Evolutionary conservation across 2,329 filamentous ascomycete genomes (phyloP), one percentile per base, ranked within the genome.

Genomic region (Colletotrichum spaethianum): DNA sequence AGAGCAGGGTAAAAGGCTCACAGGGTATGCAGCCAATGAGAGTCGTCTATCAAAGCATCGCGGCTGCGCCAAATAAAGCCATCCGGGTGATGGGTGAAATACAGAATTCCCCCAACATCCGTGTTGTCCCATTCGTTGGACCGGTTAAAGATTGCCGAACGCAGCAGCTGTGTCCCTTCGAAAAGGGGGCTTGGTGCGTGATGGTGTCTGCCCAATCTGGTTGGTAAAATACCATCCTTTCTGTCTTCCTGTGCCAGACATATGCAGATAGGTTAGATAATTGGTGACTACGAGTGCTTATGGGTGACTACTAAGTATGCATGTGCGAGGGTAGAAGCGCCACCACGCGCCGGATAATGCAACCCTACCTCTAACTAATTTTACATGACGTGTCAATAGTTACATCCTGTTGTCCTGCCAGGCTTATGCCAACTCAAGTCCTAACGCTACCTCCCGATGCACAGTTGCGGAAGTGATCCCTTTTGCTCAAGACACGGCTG

Each of bases 351-450:
- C 12, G 7, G 2, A 3, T 16, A 20, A 28, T 60, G 56, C 56
- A 44, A 60, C 56, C 38, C 36, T 5, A 44, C 20, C 42, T 20
- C 42, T 31, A 31, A 23, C 55, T 67, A 31, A 52, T 16, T 42
- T 23, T 67, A 64, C 36, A 33, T 42, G 55, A 42, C 31, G 44
- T 67, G 46, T 67, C 38, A 33, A 26, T 26, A n/a, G n/a, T n/a
- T n/a, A 9, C n/a, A 31, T 28, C 42, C 28, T 48, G 12, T 7
- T 23, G 23, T n/a, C 40, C 28, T 36, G 44, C 31, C 28, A 2
- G 42, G 2, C 31, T 44, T 60, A 38, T 52, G 4, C 53, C 23
- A 46, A 28, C 38, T 20, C 8, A 33, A 28, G 61, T 55, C 7
- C 42, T 16, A 67, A 53, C 44, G 23, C 36, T 26, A 67, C 64